Conservation (phyloP, 2,329 filamentous ascomycete genomes). For the Colletotrichum sp. region DNA sequence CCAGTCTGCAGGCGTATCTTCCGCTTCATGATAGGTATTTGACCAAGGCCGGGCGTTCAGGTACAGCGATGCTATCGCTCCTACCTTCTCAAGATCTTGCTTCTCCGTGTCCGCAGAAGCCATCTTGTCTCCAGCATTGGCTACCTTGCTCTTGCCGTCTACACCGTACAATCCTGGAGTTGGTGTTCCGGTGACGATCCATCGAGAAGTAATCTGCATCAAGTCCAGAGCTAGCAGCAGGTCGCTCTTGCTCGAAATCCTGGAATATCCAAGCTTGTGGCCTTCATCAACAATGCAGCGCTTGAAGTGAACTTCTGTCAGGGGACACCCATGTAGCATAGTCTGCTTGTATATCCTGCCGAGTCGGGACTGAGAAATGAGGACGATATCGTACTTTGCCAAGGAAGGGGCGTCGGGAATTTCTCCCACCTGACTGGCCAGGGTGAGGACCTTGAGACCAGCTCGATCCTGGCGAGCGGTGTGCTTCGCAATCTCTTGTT, state of each 20-base stretch:
- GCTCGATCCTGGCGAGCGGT: slow-evolving; percentile 43
- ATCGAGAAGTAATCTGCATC: slow-evolving; percentile 73
- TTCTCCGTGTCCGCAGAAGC: slow-evolving; percentile 42
- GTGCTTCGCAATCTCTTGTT: slow-evolving; percentile 80
- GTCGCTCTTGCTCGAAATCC: slow-evolving; percentile 58
- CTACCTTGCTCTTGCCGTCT: slow-evolving; percentile 17
- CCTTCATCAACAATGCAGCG: slow-evolving; percentile 93
- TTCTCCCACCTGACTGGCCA: slow-evolving; percentile 54
- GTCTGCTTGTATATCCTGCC: slow-evolving; percentile 58
- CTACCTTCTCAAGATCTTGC: slow-evolving; percentile 70
- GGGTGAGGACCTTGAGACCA: slow-evolving; percentile 67
- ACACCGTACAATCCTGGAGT: slow-evolving; percentile 83
- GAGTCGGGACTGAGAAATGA: slow-evolving; percentile 79
- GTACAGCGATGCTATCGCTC: slow-evolving; percentile 72
- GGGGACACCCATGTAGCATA: slow-evolving; percentile 54
- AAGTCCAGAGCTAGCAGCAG: slow-evolving; percentile 56
- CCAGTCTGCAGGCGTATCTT: slow-evolving; percentile 71
- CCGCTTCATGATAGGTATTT: slow-evolving; percentile 58
- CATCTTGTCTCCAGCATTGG: neutral
- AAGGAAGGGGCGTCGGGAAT: slow-evolving; percentile 67
- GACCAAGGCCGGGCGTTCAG: slow-evolving; percentile 82
- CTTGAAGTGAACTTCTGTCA: slow-evolving; percentile 81
- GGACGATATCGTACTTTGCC: slow-evolving; percentile 72
- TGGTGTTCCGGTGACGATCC: slow-evolving; percentile 92
- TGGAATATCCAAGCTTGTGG: slow-evolving; percentile 78